Evolutionary conservation across 257 asterid species (phyloP).

Genomic region (Ophiorrhiza pumila): DNA sequence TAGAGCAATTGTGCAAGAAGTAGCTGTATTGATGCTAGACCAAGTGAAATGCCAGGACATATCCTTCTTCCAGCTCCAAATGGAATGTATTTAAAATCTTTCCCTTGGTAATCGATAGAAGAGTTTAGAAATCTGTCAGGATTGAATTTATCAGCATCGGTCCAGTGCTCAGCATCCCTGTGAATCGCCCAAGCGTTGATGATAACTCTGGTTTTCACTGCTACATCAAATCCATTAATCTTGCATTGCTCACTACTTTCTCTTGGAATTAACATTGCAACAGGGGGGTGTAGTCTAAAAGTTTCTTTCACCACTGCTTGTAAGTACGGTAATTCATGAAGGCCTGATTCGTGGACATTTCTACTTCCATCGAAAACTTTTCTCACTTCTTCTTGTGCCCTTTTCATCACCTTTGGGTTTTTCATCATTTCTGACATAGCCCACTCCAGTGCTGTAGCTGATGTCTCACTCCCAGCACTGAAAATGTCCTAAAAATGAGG

Average conservation of each 20-base stretch:
- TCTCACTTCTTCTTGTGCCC: too few species aligned
- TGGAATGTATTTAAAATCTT: slow-evolving; percentile 7
- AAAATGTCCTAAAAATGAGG: slow-evolving; percentile 19
- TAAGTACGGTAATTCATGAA: slow-evolving; percentile 10
- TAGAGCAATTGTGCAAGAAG: slow-evolving; percentile 17
- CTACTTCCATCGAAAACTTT: slow-evolving; percentile 2
- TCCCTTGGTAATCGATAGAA: slow-evolving; percentile 9
- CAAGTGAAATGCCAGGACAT: too few species aligned
- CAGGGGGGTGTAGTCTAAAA: slow-evolving; percentile 16
- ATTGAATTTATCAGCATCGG: slow-evolving; percentile 12
- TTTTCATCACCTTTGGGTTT: too few species aligned
- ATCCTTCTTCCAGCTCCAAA: slow-evolving; percentile 27
- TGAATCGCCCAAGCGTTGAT: slow-evolving; percentile 10
- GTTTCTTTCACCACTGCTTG: slow-evolving; percentile 21
- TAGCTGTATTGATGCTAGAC: slow-evolving; percentile 8
- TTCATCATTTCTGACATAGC: slow-evolving; percentile 21
- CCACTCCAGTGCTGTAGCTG: slow-evolving; percentile 19
- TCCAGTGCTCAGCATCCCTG: slow-evolving; percentile 11
- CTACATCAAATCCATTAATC: slow-evolving; percentile 18
- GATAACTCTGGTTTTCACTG: slow-evolving; percentile 12
- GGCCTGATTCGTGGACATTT: slow-evolving; percentile 11
- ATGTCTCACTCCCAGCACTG: slow-evolving; percentile 16
- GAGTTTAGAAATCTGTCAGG: slow-evolving; percentile 18
- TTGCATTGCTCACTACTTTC: slow-evolving; percentile 16
- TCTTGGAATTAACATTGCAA: slow-evolving; percentile 19